Evolutionary conservation across 805 yeast species (phyloP).

Genomic region (Cyberlindnera mrakii): DNA sequence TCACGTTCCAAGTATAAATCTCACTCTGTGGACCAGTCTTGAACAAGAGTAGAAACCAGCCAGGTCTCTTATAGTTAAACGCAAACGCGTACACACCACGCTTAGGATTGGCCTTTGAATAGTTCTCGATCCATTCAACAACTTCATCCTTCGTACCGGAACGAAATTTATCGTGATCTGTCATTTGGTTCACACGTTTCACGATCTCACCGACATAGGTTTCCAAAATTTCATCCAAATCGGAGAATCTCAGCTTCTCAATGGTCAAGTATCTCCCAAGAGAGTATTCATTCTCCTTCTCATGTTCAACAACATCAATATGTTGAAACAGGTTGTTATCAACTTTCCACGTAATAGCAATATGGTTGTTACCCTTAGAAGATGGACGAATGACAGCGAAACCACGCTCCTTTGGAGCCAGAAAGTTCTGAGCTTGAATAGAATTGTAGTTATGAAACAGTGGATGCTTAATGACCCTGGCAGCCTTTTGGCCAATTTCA

Average conservation of each 20-base stretch:
- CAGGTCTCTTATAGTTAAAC: conserved; percentile 84
- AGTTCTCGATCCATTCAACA: conserved; percentile 79
- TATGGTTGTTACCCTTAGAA: conserved; percentile 78
- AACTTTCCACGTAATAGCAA: conserved; percentile 95
- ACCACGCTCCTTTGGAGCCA: conserved; percentile 86
- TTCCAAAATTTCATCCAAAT: conserved; percentile 88
- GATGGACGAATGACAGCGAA: conserved; percentile 94
- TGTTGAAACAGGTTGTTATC: conserved; percentile 89
- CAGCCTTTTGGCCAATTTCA: conserved; percentile 59
- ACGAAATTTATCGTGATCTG: conserved; percentile 82
- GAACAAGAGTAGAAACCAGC: conserved; percentile 86
- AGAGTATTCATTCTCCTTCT: conserved; percentile 55
- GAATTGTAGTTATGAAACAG: conserved; percentile 78
- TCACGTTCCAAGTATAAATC: conserved; percentile 83
- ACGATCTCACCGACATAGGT: conserved; percentile 82
- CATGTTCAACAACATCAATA: conserved; percentile 74
- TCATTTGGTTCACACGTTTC: conserved; percentile 76
- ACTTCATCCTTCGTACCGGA: conserved; percentile 75
- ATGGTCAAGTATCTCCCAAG: conserved; percentile 57
- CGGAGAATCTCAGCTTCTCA: conserved; percentile 67
- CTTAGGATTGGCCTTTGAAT: conserved; percentile 85
- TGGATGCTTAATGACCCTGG: conserved; percentile 86
- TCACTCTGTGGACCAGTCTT: conserved; percentile 68
- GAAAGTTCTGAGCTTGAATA: conserved; percentile 85
- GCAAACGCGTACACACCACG: conserved; percentile 89